Evolutionary conservation across 306 rosid species (phyloP).

Genomic region (Quercus cerris): DNA sequence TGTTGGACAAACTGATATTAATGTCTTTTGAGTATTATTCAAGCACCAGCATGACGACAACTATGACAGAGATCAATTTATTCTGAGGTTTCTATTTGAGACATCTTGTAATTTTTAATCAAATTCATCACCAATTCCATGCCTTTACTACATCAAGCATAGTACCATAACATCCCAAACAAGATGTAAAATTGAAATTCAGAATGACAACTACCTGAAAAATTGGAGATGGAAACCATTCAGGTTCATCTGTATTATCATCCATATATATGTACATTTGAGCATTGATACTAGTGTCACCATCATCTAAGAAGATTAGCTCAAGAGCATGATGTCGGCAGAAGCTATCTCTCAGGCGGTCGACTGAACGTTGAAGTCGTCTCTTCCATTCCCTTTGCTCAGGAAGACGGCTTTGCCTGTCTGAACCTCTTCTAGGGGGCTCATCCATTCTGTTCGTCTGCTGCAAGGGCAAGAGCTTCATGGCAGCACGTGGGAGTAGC

Average conservation of each 20-base stretch:
- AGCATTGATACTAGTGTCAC: slow-evolving; percentile 58
- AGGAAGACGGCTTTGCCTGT: slow-evolving; percentile 47
- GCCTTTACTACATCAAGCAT: slow-evolving; percentile 3
- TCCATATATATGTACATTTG: slow-evolving; percentile 62
- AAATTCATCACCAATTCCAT: too few species aligned
- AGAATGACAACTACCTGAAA: slow-evolving; percentile 50
- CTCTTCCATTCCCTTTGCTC: slow-evolving; percentile 84
- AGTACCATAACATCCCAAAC: neutral
- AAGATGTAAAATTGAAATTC: neutral
- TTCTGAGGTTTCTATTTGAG: neutral
- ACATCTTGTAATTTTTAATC: neutral
- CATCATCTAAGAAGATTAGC: slow-evolving; percentile 86
- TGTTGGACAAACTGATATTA: neutral
- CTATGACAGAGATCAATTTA: neutral
- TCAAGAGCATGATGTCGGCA: slow-evolving; percentile 87
- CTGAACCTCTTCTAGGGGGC: slow-evolving; percentile 47
- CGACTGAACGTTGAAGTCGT: slow-evolving; percentile 73
- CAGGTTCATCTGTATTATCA: slow-evolving; percentile 49
- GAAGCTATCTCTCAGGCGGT: slow-evolving; percentile 75
- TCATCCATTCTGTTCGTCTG: slow-evolving; percentile 38
- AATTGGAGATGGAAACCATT: slow-evolving; percentile 88
- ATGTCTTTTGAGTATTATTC: neutral
- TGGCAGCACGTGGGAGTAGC: slow-evolving; percentile 72
- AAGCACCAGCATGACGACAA: neutral
- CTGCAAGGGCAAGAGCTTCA: slow-evolving; percentile 48